Evolutionary conservation across 2,329 filamentous ascomycete genomes (phyloP).

Genomic region (Neofusicoccum parvum): DNA sequence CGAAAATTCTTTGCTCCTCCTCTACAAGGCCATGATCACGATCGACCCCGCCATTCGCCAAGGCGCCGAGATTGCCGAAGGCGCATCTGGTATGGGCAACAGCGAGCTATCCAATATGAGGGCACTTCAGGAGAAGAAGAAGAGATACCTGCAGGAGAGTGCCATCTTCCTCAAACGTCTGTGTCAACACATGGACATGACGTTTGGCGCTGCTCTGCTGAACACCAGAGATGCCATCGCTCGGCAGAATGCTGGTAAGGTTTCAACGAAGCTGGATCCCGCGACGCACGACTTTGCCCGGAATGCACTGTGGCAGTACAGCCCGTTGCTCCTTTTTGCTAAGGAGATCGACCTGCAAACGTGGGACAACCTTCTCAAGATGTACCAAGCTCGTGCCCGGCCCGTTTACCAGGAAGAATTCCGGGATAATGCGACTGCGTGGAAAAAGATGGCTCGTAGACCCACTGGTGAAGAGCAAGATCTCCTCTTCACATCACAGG

Average conservation of each 20-base stretch:
- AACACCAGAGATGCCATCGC: constrained; percentile 66
- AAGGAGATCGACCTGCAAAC: constrained; percentile 79
- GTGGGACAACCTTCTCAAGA: constrained; percentile 77
- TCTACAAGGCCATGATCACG: constrained; percentile 91
- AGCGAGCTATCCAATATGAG: constrained; percentile 83
- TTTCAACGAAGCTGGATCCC: constrained; percentile 63
- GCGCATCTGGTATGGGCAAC: constrained; percentile 63
- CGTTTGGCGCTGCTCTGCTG: constrained; percentile 75
- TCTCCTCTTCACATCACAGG: constrained; percentile 84
- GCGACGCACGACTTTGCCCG: constrained; percentile 71
- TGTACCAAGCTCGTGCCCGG: constrained; percentile 77
- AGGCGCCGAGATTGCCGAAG: constrained; percentile 30
- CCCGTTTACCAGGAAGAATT: constrained; percentile 82
- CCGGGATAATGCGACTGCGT: constrained; percentile 72
- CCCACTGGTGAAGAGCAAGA: constrained; percentile 76
- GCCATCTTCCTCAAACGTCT: constrained; percentile 75
- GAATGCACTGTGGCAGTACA: constrained; percentile 81
- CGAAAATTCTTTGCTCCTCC: constrained; percentile 72
- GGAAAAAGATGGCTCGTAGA: constrained; percentile 79
- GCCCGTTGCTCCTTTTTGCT: constrained; percentile 82
- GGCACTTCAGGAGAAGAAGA: constrained; percentile 91
- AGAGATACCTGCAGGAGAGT: constrained; percentile 80
- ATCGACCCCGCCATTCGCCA: constrained; percentile 80
- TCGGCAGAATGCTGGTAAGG: constrained; percentile 49
- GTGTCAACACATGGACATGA: constrained; percentile 77